Percentiles rank a stretch among this genome's conserved stretches.
Evolutionary conservation across 805 yeast genomes (phyloP).

Genomic region (Komagataella populi): DNA sequence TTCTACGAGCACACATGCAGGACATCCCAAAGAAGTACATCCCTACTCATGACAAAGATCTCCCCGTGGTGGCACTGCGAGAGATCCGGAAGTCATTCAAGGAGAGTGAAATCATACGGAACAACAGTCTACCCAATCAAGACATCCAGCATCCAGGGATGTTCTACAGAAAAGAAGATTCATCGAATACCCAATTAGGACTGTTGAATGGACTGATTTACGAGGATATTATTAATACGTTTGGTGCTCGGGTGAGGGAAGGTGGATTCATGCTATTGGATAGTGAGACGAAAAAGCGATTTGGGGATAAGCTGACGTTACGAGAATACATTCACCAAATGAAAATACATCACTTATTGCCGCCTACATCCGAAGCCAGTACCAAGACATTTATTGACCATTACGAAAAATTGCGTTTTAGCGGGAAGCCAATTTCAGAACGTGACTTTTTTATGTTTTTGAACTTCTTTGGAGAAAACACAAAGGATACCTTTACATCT

Average conservation of each 20-base stretch:
- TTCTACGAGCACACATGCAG: slow-evolving; percentile 41
- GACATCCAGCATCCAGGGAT: slow-evolving; percentile 38
- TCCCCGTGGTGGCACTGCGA: slow-evolving; percentile 31
- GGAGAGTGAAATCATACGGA: slow-evolving; percentile 26
- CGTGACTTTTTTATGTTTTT: slow-evolving; percentile 49
- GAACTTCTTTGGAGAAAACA: slow-evolving; percentile 16
- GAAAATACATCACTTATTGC: slow-evolving; percentile 7
- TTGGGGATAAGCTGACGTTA: slow-evolving; percentile 26
- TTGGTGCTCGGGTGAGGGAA: slow-evolving; percentile 43
- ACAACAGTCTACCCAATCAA: slow-evolving; percentile 26
- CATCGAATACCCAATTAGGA: slow-evolving; percentile 1
- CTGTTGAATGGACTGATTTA: slow-evolving; percentile 21
- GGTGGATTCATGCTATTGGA: slow-evolving; percentile 24
- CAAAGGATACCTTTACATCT: background rate
- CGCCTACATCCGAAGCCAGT: background rate
- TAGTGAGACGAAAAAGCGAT: slow-evolving; percentile 13
- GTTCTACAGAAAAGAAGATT: slow-evolving; percentile 10
- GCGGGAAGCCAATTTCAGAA: slow-evolving; percentile 46
- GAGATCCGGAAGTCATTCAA: slow-evolving; percentile 25
- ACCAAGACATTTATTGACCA: slow-evolving; percentile 25
- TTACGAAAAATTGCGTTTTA: slow-evolving; percentile 59
- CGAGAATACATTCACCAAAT: slow-evolving; percentile 26
- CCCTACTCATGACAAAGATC: slow-evolving; percentile 48
- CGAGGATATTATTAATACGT: slow-evolving; percentile 45
- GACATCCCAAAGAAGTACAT: slow-evolving; percentile 74